Evolutionary conservation across 345 rosid species (phyloP).

Genomic region (Hibiscus mutabilis): DNA sequence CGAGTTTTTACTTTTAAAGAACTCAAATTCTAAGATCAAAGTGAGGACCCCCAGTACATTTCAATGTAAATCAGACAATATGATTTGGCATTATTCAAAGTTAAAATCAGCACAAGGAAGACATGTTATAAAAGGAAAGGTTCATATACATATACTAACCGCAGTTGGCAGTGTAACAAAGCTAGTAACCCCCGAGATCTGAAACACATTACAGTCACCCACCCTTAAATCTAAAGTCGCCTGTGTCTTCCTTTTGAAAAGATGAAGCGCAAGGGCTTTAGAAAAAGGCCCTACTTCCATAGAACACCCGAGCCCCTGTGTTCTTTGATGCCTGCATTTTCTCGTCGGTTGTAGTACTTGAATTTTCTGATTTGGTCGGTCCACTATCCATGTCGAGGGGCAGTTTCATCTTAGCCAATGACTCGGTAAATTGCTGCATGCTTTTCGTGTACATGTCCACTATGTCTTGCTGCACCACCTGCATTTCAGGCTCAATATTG

Average conservation of each 20-base stretch:
- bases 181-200: no score
- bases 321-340: slow-evolving; percentile 58
- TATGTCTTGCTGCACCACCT: slow-evolving; percentile 84
- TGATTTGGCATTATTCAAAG: slow-evolving; percentile 26
- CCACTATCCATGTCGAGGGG: slow-evolving; percentile 77
- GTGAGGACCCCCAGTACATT: no score
- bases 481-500: slow-evolving; percentile 66
- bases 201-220: slow-evolving; percentile 31
- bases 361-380: slow-evolving; percentile 67
- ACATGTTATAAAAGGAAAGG: slow-evolving; percentile 14
- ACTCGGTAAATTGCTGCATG: slow-evolving; percentile 99
- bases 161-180: slow-evolving; percentile 34
- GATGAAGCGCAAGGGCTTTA: slow-evolving; percentile 30
- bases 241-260: slow-evolving; percentile 43
- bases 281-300: slow-evolving; percentile 97
- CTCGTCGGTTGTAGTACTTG: slow-evolving; percentile 69
- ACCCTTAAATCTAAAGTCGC: slow-evolving; percentile 61
- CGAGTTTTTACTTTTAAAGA: no score
- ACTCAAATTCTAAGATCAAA: not conserved
- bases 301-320: slow-evolving; percentile 80
- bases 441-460: slow-evolving; percentile 99
- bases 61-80: slow-evolving; percentile 18
- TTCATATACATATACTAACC: slow-evolving; percentile 37
- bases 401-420: slow-evolving; percentile 98
- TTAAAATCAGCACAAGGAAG: slow-evolving; percentile 20